These are phyloP conservation scores for Arachis stenosperma DNA, from an alignment of 306 rosid genomes.

Conservation along the genomic window DNA sequence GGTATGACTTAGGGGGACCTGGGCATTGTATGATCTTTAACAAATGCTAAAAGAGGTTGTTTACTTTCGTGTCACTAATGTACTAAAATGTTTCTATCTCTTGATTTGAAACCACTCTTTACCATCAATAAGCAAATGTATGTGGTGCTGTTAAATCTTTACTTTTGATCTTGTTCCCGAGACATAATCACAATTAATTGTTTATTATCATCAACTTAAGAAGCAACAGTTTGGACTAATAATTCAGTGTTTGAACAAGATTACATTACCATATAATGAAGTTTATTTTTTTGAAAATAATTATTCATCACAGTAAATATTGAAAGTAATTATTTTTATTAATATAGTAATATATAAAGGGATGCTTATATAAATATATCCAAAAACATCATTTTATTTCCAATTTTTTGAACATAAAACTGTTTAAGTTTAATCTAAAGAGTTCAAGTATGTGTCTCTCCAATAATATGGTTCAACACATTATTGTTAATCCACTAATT, in stretches of 20 bases:
- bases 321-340: too few species aligned
- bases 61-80: conserved; percentile 57
- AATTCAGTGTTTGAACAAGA: not conserved
- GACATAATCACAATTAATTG: conserved; percentile 24
- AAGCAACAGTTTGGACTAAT: conserved; percentile 10
- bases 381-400: too few species aligned
- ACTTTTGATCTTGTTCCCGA: conserved; percentile 30
- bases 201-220: not conserved
- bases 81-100: conserved; percentile 40
- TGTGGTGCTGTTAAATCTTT: conserved; percentile 23
- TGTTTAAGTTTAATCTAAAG: too few species aligned
- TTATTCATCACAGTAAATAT: too few species aligned
- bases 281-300: too few species aligned
- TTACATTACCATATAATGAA: too few species aligned
- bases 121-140: conserved; percentile 37
- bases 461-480: too few species aligned
- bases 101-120: conserved; percentile 49
- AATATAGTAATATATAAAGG: too few species aligned
- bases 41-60: conserved; percentile 54
- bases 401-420: too few species aligned
- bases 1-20: conserved; percentile 45
- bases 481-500: too few species aligned
- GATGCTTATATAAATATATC: too few species aligned
- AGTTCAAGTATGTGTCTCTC: too few species aligned
- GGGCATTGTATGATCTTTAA: conserved; percentile 47